These are phyloP conservation scores for Sequoiadendron giganteum DNA, from an alignment of 75 land plant genomes.

Conservation along the genomic window DNA sequence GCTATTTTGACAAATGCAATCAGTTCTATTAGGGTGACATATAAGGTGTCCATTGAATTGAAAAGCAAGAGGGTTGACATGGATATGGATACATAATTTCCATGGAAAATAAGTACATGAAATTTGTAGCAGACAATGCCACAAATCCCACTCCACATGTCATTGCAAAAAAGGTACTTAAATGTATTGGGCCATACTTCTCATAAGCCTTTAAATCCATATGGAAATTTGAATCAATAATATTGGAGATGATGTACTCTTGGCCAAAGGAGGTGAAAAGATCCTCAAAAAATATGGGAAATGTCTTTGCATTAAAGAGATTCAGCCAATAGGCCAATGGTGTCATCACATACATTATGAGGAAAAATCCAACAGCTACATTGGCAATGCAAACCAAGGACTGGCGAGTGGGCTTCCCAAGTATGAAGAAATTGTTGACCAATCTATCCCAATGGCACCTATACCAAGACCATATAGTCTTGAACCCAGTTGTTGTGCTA, in stretches of 20 bases:
- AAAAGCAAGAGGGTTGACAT: background rate
- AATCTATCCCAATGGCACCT: too few relatives aligned
- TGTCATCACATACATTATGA: too few relatives aligned
- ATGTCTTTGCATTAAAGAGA: too few relatives aligned
- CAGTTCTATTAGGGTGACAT: background rate
- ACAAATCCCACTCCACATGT: constrained; percentile 63
- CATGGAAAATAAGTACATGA: too few relatives aligned
- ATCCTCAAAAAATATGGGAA: too few relatives aligned
- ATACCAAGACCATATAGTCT: too few relatives aligned
- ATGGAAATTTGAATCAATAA: constrained; percentile 31
- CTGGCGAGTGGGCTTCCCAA: constrained; percentile 61
- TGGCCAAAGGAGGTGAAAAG: too few relatives aligned
- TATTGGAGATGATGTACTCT: constrained; percentile 29
- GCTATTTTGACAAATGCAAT: background rate
- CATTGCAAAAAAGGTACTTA: constrained; percentile 51
- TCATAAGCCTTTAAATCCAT: constrained; percentile 33
- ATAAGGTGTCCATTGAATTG: background rate
- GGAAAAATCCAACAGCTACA: too few relatives aligned
- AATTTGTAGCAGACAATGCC: constrained; percentile 38
- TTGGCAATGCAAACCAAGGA: constrained; percentile 67
- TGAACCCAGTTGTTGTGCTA: too few relatives aligned
- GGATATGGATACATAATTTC: too few relatives aligned
- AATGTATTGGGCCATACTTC: too few relatives aligned
- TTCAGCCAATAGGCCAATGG: too few relatives aligned
- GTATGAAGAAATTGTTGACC: constrained; percentile 49